A percentile compares a stretch with the other conserved stretches of the same genome.
These are phyloP conservation scores for Naganishia sp. DNA, from an alignment of 1,284 basidiomycete genomes.

Conservation along the genomic window DNA sequence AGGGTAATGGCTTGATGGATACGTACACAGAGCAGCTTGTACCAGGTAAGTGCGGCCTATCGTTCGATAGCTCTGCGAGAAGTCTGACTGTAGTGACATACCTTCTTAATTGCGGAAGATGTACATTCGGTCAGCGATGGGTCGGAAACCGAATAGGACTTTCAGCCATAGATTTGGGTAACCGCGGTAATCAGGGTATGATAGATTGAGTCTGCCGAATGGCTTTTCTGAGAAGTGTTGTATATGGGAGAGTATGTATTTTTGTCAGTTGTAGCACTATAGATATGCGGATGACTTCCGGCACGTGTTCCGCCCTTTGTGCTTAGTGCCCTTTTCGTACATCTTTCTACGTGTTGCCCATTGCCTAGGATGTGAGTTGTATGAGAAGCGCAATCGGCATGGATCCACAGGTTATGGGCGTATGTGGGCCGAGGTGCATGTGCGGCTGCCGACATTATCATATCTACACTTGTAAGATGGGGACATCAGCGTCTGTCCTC, in stretches of 20 bases:
- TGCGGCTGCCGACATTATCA: not conserved
- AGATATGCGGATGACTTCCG: not conserved
- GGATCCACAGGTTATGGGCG: not conserved
- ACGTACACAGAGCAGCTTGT: too few species aligned
- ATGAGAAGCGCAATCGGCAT: not conserved
- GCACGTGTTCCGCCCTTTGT: not conserved
- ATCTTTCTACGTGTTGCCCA: not conserved
- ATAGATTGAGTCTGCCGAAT: not conserved
- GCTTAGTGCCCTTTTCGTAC: not conserved
- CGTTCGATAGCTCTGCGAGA: too few species aligned
- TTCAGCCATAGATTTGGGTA: not conserved
- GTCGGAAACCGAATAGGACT: not conserved
- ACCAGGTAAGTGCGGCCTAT: too few species aligned
- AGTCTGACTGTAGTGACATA: too few species aligned
- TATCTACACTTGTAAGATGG: not conserved
- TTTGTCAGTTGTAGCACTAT: not conserved
- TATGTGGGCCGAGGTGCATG: not conserved
- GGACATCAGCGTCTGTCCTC: not conserved
- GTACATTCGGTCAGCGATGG: not conserved
- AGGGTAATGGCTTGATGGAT: too few species aligned
- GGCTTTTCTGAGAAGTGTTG: not conserved
- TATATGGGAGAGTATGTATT: not conserved
- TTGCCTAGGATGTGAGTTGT: not conserved
- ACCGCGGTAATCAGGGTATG: not conserved
- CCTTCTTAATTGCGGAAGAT: too few species aligned